Base-by-base conservation (phyloP, 768 basidiomycete species). In the Rhodosporidiobolus sp. region DNA sequence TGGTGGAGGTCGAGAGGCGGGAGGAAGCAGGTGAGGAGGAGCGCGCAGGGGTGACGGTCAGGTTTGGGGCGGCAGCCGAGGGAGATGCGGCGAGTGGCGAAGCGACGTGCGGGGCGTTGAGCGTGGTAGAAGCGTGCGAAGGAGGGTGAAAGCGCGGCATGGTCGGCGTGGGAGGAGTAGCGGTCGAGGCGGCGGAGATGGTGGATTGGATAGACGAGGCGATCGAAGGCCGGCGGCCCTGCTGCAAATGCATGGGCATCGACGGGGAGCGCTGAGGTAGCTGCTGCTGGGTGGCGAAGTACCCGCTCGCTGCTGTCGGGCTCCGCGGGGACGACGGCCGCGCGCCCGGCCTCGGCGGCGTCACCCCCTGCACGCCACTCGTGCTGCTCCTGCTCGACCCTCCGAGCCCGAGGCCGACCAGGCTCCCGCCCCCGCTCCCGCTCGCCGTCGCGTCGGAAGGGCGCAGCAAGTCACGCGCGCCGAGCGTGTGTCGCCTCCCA, bases 401-500 rank as follows among this genome's bases (percentile, higher is more conserved):
- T 7, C 48, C 48, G 17, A 55, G 2, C 4, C 54, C 54, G 16
- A 55, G 54, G 17, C 54, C 54, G 30, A 55, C 32, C 30, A 22
- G 22, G 35, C 56, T 22, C 22, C 32, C 52, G 24, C 11, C 22
- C n/a, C n/a, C n/a, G n/a, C 48, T 30, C 48, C 1, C 48, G 30
- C 20, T 30, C 16, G 17, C 22, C 46, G 30, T 22, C 46, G 20
- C 32, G 34, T 43, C 38, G 14, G 38, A 43, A 7, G 38, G 38
- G 30, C 30, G 32, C 8, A 22, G 34, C 22, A 24, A 22, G 26
- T 17, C 49, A 22, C n/a, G 22, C 22, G 63, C 43, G 24, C 24
- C 30, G 62, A 63, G 34, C 50, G 62, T 63, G 17, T 63, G 62
- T 14, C 63, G 53, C 14, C 63, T 28, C 20, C 28, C 24, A 12